Conservation (phyloP, 2,329 filamentous ascomycete species). For the Coniochaeta sp. region DNA sequence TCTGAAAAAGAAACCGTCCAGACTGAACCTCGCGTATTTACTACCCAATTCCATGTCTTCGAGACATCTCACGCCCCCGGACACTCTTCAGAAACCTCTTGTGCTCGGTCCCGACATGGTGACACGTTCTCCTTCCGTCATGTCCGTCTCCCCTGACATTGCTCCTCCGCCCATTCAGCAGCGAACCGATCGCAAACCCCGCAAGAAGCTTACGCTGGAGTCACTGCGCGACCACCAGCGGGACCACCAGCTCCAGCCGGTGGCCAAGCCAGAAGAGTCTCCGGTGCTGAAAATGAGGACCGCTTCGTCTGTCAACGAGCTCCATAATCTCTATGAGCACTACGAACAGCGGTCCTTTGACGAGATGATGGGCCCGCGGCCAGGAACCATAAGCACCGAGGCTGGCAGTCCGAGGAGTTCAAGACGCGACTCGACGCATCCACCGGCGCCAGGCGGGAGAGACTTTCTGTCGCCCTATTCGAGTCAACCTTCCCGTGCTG, state of each 20-base stretch:
- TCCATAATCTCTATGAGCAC: constrained; percentile 48
- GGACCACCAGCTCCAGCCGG: background rate
- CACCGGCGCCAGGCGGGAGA: background rate
- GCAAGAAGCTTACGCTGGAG: constrained; percentile 29
- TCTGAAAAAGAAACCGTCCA: constrained; percentile 36
- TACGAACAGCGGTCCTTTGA: constrained; percentile 50
- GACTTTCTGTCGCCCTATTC: constrained; percentile 6
- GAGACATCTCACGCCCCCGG: constrained; percentile 22
- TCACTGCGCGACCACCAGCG: constrained; percentile 16
- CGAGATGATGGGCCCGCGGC: constrained; percentile 24
- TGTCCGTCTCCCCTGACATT: constrained; percentile 26
- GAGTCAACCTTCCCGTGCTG: background rate
- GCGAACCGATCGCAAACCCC: constrained; percentile 19
- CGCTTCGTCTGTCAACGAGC: constrained; percentile 25
- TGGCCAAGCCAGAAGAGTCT: background rate
- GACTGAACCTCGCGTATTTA: constrained; percentile 40
- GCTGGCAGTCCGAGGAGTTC: background rate
- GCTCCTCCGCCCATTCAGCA: constrained; percentile 20
- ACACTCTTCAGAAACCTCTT: constrained; percentile 11
- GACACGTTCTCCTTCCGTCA: constrained; percentile 33
- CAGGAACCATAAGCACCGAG: background rate
- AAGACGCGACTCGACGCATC: background rate
- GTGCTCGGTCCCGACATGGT: constrained; percentile 29
- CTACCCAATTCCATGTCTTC: constrained; percentile 22
- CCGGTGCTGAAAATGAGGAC: constrained; percentile 4